Conservation (phyloP, 495 filamentous ascomycete species). For the Xylaria intraflava region DNA sequence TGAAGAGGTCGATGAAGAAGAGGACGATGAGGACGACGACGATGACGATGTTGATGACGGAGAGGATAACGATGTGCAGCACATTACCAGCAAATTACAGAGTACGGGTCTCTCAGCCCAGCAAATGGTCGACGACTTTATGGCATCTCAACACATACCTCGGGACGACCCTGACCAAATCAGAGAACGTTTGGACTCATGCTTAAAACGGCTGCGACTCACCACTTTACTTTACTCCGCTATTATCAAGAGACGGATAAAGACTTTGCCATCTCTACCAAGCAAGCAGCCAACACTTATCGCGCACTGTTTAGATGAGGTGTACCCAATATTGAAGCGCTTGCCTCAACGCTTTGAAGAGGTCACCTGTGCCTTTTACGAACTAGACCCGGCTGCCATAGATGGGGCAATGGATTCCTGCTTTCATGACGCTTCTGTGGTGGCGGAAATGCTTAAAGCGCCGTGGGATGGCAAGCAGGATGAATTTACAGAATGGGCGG, state of each 20-base stretch:
- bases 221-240: constrained; percentile 54
- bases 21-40: constrained; percentile 39
- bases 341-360: constrained; percentile 37
- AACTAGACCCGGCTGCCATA: constrained; percentile 41
- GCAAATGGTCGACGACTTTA: constrained; percentile 47
- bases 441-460: constrained; percentile 36
- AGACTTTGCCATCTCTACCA: constrained; percentile 39
- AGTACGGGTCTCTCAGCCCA: constrained; percentile 32
- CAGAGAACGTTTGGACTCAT: constrained; percentile 49
- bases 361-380: constrained; percentile 42
- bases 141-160: constrained; percentile 50
- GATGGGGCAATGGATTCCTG: constrained; percentile 42
- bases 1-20: constrained; percentile 51
- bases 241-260: constrained; percentile 53
- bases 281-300: constrained; percentile 19
- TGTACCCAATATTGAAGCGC: constrained; percentile 32
- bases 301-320: constrained; percentile 38
- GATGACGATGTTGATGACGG: constrained; percentile 35
- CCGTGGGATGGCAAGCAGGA: constrained; percentile 40
- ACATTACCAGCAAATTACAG: constrained; percentile 12
- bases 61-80: constrained; percentile 17
- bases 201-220: constrained; percentile 50
- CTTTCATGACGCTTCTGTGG: constrained; percentile 43
- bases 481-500: constrained; percentile 43
- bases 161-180: constrained; percentile 49